These are phyloP conservation scores for Trichoderma hamatum DNA, from an alignment of 2,329 filamentous ascomycete genomes.

Conservation along the genomic window DNA sequence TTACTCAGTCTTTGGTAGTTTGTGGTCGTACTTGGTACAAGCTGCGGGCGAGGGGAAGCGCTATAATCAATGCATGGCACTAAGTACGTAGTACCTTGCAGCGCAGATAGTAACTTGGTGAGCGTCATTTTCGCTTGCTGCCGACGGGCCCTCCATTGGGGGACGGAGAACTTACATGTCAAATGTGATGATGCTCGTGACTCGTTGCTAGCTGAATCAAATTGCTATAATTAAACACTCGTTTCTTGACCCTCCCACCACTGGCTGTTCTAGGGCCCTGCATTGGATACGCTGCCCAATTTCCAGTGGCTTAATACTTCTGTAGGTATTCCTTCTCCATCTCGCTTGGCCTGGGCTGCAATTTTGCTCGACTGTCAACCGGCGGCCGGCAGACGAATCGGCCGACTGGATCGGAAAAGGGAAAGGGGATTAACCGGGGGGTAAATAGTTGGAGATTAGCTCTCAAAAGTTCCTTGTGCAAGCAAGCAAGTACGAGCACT, in stretches of 20 bases:
- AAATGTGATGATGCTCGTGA: conserved; percentile 8
- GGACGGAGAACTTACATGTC: neutral
- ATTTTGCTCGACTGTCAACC: conserved; percentile 7
- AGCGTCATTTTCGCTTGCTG: conserved; percentile 22
- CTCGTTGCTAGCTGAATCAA: conserved; percentile 4
- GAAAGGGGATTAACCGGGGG: neutral
- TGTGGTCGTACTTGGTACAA: neutral
- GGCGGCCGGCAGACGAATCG: neutral
- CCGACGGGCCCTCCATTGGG: conserved; percentile 1
- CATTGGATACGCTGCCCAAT: neutral
- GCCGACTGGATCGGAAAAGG: conserved; percentile 16
- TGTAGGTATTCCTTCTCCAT: neutral
- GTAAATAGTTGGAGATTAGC: neutral
- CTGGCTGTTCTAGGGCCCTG: neutral
- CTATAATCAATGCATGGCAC: neutral
- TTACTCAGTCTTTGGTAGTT: neutral
- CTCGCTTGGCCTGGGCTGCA: neutral
- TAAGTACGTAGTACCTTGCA: conserved; percentile 5
- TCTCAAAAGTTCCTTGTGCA: neutral
- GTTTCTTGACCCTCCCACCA: neutral
- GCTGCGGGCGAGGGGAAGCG: neutral
- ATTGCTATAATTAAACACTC: conserved; percentile 15
- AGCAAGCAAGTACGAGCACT: neutral
- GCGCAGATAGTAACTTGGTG: neutral
- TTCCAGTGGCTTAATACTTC: neutral